phyloP scores from a whole-genome alignment of 352 stramenopile genomes.

The Phytophthora pluvialis region DNA sequence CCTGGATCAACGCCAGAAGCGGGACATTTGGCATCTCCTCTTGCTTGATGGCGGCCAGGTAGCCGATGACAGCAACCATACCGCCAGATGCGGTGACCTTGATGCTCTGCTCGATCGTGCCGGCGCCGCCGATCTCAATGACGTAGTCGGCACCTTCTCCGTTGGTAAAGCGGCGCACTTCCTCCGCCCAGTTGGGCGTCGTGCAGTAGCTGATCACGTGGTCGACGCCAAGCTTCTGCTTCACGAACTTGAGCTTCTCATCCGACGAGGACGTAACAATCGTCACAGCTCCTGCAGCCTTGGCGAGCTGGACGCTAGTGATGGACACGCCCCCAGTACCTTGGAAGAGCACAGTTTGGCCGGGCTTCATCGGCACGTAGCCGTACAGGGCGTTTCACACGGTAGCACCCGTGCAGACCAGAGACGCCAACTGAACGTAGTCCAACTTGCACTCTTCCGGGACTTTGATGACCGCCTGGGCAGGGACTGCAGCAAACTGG shows the following conservation, averaged over 20 bases:
- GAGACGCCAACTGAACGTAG: slow-evolving; percentile 34
- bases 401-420: slow-evolving; percentile 36
- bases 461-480: slow-evolving; percentile 36
- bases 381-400: slow-evolving; percentile 42
- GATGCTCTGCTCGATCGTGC: slow-evolving; percentile 46
- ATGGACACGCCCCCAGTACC: slow-evolving; percentile 43
- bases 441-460: slow-evolving; percentile 27
- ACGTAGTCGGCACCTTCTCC: slow-evolving; percentile 40
- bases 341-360: slow-evolving; percentile 31
- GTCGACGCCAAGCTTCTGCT: slow-evolving; percentile 39
- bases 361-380: slow-evolving; percentile 29
- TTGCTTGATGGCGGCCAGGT: slow-evolving; percentile 33
- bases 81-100: slow-evolving; percentile 32
- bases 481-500: slow-evolving; percentile 31
- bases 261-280: slow-evolving; percentile 42
- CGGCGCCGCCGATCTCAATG: slow-evolving; percentile 42
- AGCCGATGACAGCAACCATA: slow-evolving; percentile 37
- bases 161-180: slow-evolving; percentile 30
- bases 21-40: slow-evolving; percentile 43
- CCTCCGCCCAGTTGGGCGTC: slow-evolving; percentile 38
- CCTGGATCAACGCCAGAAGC: slow-evolving; percentile 29
- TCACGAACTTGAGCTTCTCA: slow-evolving; percentile 32
- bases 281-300: slow-evolving; percentile 38
- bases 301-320: slow-evolving; percentile 34
- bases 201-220: slow-evolving; percentile 43